phyloP scores from a whole-genome alignment of 331 rosid species.

The Pyracantha coccinea region DNA sequence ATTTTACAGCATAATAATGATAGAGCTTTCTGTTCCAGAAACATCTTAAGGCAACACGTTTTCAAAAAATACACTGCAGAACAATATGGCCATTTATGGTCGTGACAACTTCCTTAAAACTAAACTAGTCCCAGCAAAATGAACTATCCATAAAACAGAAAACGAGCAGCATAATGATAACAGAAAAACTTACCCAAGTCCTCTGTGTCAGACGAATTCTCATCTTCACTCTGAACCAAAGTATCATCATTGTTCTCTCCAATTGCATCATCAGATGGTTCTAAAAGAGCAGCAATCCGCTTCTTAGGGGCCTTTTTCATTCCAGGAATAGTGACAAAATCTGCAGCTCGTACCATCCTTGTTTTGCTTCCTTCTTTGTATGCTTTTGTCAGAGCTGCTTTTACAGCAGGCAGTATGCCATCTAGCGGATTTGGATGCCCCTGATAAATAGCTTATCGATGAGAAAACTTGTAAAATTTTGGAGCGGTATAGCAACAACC shows the following conservation, averaged over 20 bases:
- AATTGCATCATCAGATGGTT: conserved; percentile 50
- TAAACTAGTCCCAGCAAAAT: not conserved
- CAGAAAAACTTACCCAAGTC: conserved; percentile 39
- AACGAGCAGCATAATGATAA: not conserved
- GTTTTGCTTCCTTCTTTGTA: conserved; percentile 76
- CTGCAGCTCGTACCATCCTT: conserved; percentile 72
- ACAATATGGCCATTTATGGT: not conserved
- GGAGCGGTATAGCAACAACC: not conserved
- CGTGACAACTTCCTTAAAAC: not conserved
- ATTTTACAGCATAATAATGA: not conserved
- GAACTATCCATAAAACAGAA: no score
- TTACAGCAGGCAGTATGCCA: conserved; percentile 62
- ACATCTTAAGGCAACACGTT: not conserved
- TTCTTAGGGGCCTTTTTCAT: conserved; percentile 78
- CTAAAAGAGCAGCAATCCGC: conserved; percentile 82
- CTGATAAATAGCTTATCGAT: conserved; percentile 33
- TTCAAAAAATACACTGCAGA: not conserved
- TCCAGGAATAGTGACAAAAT: conserved; percentile 61
- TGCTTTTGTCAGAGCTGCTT: conserved; percentile 81
- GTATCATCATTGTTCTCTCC: conserved; percentile 44
- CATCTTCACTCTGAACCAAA: conserved; percentile 66
- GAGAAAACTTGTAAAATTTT: not conserved
- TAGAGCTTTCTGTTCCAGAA: not conserved
- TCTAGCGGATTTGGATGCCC: conserved; percentile 79
- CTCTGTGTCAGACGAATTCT: conserved; percentile 58